These are phyloP conservation scores for Lecanicillium sp. DNA, from an alignment of 2,329 filamentous ascomycete species.

Conservation along the genomic window DNA sequence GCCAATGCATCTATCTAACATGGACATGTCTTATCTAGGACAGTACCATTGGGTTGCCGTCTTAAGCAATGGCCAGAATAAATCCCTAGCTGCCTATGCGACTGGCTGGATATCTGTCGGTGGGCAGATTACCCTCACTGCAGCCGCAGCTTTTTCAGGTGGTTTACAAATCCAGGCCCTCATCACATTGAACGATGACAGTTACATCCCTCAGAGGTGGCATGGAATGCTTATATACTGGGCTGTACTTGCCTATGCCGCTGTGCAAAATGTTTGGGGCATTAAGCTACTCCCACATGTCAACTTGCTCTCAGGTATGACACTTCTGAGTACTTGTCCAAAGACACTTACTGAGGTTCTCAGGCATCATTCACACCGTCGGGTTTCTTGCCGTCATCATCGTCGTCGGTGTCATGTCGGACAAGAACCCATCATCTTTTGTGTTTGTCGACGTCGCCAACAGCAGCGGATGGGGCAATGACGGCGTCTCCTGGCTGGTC, in stretches of 20 bases:
- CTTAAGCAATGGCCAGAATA: constrained; percentile 6
- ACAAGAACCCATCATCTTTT: constrained; percentile 20
- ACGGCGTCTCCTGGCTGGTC: constrained; percentile 25
- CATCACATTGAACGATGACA: constrained; percentile 32
- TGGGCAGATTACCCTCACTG: constrained; percentile 36
- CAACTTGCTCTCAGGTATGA: constrained; percentile 21
- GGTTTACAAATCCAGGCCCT: constrained; percentile 35
- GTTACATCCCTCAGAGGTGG: constrained; percentile 32
- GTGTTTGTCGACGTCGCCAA: constrained; percentile 26
- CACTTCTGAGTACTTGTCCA: too few relatives aligned
- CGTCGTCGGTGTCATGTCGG: constrained; percentile 20
- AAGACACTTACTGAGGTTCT: not conserved
- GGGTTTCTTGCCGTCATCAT: constrained; percentile 21
- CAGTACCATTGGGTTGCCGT: constrained; percentile 39
- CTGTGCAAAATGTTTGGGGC: constrained; percentile 34
- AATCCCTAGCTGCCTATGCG: constrained; percentile 7
- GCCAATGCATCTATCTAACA: too few relatives aligned
- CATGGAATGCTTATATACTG: constrained; percentile 40
- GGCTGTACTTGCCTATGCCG: constrained; percentile 29
- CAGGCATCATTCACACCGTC: constrained; percentile 18
- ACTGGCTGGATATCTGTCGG: constrained; percentile 38
- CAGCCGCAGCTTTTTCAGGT: constrained; percentile 37
- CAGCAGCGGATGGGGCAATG: constrained; percentile 21
- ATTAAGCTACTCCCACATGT: constrained; percentile 26
- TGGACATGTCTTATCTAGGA: constrained; percentile 16